Evolutionary conservation across 2,329 filamentous ascomycete species (phyloP).

Genomic region (Aspergillus felis): DNA sequence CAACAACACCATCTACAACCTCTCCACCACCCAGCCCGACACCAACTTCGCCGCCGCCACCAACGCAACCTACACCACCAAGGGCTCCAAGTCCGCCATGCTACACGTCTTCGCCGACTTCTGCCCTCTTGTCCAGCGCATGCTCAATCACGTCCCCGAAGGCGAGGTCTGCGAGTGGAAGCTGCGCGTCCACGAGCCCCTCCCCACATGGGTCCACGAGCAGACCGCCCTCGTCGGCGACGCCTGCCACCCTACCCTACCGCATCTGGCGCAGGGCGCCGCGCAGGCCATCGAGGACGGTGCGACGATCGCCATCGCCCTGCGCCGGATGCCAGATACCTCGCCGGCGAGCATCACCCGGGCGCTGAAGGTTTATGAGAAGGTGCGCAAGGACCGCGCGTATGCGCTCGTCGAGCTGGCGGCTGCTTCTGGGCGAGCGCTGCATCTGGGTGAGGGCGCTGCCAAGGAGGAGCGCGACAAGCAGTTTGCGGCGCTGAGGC

Average conservation of each 20-base stretch:
- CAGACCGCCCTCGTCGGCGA: conserved; percentile 55
- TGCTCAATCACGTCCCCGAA: conserved; percentile 59
- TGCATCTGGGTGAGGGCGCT: conserved; percentile 57
- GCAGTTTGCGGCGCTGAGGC: conserved; percentile 52
- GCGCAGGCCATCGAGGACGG: conserved; percentile 64
- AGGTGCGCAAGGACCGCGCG: conserved; percentile 53
- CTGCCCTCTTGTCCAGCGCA: conserved; percentile 56
- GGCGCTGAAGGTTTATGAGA: conserved; percentile 55
- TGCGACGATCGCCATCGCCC: conserved; percentile 52
- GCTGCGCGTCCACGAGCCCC: conserved; percentile 57
- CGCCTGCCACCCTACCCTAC: conserved; percentile 60
- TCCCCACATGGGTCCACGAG: conserved; percentile 59
- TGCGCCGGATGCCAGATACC: conserved; percentile 47
- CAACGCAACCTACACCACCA: conserved; percentile 61
- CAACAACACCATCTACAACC: conserved; percentile 62
- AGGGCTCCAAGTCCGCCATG: conserved; percentile 59
- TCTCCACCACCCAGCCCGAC: conserved; percentile 61
- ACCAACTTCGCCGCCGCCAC: conserved; percentile 56
- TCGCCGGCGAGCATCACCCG: conserved; percentile 46
- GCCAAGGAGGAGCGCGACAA: conserved; percentile 58
- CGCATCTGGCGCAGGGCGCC: conserved; percentile 61
- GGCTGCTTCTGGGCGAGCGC: conserved; percentile 49
- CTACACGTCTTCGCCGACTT: conserved; percentile 57
- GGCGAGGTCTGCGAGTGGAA: conserved; percentile 68
- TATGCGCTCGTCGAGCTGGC: conserved; percentile 56